These are phyloP conservation scores for Anthoceros angustus DNA, from an alignment of 225 moss, liverwort and hornwort species.

Conservation along the genomic window DNA sequence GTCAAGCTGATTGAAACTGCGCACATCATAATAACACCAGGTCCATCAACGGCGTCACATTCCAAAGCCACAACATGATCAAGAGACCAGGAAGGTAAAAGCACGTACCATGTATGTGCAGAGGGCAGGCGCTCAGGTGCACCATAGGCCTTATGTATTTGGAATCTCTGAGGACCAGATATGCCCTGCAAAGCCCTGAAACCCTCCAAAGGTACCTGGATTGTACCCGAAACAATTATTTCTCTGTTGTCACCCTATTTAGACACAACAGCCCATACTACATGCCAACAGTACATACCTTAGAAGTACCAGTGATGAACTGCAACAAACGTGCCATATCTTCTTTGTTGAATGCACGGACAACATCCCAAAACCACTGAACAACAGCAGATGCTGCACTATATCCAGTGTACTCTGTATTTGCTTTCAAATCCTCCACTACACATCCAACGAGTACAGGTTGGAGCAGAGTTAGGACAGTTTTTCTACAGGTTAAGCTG, in stretches of 20 bases:
- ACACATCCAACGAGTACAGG: constrained; percentile 9
- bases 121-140: constrained; percentile 84
- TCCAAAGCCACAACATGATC: not conserved
- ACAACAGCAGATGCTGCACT: constrained; percentile 73
- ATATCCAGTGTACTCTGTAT: constrained; percentile 93
- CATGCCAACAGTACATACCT: constrained; percentile 19
- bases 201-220: constrained; percentile 87
- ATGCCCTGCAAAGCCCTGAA: constrained; percentile 98
- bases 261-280: not conserved
- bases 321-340: constrained; percentile 94
- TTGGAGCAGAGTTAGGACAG: not conserved
- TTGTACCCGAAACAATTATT: not conserved
- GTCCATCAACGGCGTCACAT: not conserved
- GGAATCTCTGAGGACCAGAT: constrained; percentile 90
- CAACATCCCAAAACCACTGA: constrained; percentile 98
- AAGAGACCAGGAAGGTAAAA: not conserved
- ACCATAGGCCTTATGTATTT: constrained; percentile 96
- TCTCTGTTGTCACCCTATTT: not conserved
- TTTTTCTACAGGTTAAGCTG: not conserved
- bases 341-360: constrained; percentile 77
- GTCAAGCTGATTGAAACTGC: constrained; percentile 96
- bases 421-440: constrained; percentile 92
- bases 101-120: constrained; percentile 71
- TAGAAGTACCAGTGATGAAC: constrained; percentile 93
- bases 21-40: not conserved